Base-by-base conservation (phyloP, 768 basidiomycete species). In the Suillus plorans region DNA sequence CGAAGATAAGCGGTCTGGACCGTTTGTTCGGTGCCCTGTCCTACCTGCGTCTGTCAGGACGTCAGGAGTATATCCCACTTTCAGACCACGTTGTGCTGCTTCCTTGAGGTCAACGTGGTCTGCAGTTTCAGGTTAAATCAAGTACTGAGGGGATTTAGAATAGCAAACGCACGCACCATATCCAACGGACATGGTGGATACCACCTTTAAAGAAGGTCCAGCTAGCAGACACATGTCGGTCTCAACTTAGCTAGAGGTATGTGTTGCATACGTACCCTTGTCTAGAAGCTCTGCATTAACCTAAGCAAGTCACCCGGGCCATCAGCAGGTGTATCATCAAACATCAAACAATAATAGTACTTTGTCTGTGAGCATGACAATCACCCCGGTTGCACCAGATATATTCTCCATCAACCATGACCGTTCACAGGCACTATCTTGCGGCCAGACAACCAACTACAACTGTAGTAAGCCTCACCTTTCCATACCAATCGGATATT, bases 101-200 rank as follows among this genome's bases (percentile, higher is more conserved):
- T 84, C 86, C 25, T 79, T 74, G 1, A 91, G 78, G 66, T 91
- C 86, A 45, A 94, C 82, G 67, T 99, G 97, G 62, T 99, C 97
- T 96, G 68, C n/a, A 34, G 41, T 14, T 45, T n/a, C 13, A 56
- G 58, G 10, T 18, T 59, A 25, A 55, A 50, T 8, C 7, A 37
- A 41, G 34, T 6, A 16, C 25, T 2, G 31, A 42, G 42, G 47
- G 20, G 14, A 41, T 31, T 16, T 34, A 20, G 58, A 49, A 55
- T 16, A 47, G 16, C 25, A 49, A 6, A 31, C 1, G 31, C 22
- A 67, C 83, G 63, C 64, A 92, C 93, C 92, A 71, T 89, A 92
- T 55, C 94, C 94, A 22, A 95, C 94, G 20, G 93, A 94, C 88
- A 97, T 92, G 0, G 96, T 97, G 1, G 95, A 97, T 3, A 97